phyloP scores from a whole-genome alignment of 2,329 filamentous ascomycete genomes.

The Diplodia corticola region DNA sequence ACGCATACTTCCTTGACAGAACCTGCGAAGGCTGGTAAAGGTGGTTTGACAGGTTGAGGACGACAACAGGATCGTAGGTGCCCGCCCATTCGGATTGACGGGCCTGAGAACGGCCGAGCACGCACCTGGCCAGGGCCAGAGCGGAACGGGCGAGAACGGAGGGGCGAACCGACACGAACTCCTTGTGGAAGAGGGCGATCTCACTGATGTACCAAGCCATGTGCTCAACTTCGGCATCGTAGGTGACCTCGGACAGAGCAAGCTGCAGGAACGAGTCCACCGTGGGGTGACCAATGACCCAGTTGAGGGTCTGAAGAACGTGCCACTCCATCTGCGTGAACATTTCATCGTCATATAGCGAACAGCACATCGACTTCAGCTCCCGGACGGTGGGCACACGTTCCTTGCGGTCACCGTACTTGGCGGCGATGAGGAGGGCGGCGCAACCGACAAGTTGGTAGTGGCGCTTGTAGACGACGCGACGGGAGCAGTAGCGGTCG shows the following conservation, averaged over 20 bases:
- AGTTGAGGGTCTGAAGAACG: constrained; percentile 93
- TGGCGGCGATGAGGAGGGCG: constrained; percentile 91
- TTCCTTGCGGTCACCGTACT: constrained; percentile 99
- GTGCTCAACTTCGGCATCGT: constrained; percentile 86
- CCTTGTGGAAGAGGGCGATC: constrained; percentile 92
- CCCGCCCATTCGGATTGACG: constrained; percentile 75
- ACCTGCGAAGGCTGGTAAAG: constrained; percentile 68
- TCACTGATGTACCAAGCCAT: constrained; percentile 94
- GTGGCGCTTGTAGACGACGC: constrained; percentile 98
- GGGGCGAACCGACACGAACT: constrained; percentile 90
- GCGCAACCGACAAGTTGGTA: constrained; percentile 98
- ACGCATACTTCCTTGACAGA: constrained; percentile 67
- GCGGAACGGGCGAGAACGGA: constrained; percentile 89
- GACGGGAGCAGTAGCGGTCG: constrained; percentile 95
- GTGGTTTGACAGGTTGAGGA: constrained; percentile 64
- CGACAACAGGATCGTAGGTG: constrained; percentile 67
- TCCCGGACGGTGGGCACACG: constrained; percentile 96
- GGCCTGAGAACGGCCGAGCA: constrained; percentile 77
- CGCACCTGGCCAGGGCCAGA: constrained; percentile 80
- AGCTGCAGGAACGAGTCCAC: constrained; percentile 92
- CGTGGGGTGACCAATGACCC: constrained; percentile 93
- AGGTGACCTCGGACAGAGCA: constrained; percentile 71
- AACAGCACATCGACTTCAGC: constrained; percentile 98
- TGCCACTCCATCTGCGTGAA: constrained; percentile 99
- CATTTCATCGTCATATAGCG: constrained; percentile 98